Percentiles rank a stretch among this genome's conserved stretches.
Conservation (phyloP, 2,329 filamentous ascomycete genomes). For the Colletotrichum musicola region DNA sequence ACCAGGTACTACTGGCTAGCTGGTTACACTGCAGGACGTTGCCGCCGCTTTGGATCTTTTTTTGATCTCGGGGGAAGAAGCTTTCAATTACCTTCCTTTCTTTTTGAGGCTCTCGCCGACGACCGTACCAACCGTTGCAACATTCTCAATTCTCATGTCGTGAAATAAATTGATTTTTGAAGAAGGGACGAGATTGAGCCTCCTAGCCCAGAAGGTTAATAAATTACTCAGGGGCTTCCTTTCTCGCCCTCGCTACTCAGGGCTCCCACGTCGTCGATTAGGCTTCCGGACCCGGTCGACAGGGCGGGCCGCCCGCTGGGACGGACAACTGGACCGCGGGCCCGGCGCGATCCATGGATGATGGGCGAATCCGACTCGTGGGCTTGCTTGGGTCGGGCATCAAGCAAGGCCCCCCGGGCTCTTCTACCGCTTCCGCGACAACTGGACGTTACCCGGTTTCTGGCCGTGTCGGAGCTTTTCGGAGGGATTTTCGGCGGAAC, state of each 20-base stretch:
- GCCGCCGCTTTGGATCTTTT: background rate
- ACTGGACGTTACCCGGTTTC: background rate
- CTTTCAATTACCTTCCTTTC: too few relatives aligned
- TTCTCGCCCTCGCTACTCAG: background rate
- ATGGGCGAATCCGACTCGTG: conserved; percentile 12
- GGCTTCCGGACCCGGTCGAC: background rate
- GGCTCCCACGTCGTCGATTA: conserved; percentile 14
- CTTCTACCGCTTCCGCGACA: background rate
- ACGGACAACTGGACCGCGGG: background rate
- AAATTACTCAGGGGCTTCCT: too few relatives aligned
- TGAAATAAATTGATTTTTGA: too few relatives aligned
- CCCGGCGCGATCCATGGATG: background rate
- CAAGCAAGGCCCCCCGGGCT: background rate
- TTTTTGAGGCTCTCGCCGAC: too few relatives aligned
- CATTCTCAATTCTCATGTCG: too few relatives aligned
- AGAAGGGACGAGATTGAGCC: too few relatives aligned
- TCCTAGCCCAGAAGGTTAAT: too few relatives aligned
- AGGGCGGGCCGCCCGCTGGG: background rate
- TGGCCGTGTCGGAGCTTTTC: conserved; percentile 11
- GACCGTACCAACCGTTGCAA: too few relatives aligned
- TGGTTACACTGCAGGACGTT: conserved; percentile 20
- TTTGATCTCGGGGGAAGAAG: too few relatives aligned
- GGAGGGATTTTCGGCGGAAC: conserved; percentile 15
- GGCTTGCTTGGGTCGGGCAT: conserved; percentile 8
- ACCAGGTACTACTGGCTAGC: background rate